Conservation (phyloP, 495 filamentous ascomycete genomes). For the Evansstolkia leycettana region DNA sequence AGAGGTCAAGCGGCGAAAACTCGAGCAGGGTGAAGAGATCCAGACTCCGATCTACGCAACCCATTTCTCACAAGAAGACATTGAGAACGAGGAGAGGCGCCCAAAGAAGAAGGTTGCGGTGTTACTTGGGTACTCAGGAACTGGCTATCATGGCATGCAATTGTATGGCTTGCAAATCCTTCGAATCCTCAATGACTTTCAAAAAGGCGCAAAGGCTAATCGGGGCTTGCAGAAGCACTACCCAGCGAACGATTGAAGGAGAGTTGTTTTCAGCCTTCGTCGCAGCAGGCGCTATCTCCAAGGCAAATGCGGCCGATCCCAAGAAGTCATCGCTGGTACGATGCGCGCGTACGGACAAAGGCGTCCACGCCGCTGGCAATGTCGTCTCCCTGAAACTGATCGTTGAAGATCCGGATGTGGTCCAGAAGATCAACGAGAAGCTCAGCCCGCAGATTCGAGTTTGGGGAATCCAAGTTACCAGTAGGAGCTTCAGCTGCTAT, state of each 20-base stretch:
- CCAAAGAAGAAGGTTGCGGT: constrained; percentile 96
- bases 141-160: constrained; percentile 96
- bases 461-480: constrained; percentile 82
- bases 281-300: constrained; percentile 81
- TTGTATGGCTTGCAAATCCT: constrained; percentile 33
- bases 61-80: constrained; percentile 62
- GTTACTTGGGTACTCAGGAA: constrained; percentile 87
- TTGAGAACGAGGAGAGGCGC: constrained; percentile 67
- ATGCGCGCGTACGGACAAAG: constrained; percentile 93
- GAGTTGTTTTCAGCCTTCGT: constrained; percentile 89
- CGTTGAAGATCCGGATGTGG: constrained; percentile 75
- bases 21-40: constrained; percentile 33
- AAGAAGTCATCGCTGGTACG: constrained; percentile 91
- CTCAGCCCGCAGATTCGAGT: constrained; percentile 81
- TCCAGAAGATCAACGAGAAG: constrained; percentile 78
- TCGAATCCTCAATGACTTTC: too few relatives aligned
- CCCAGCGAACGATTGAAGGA: constrained; percentile 89
- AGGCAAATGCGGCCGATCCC: constrained; percentile 89
- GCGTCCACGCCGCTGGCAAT: constrained; percentile 94
- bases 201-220: constrained; percentile 18
- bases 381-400: constrained; percentile 93
- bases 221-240: constrained; percentile 37
- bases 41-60: constrained; percentile 35
- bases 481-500: constrained; percentile 80
- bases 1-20: constrained; percentile 44